Base-by-base conservation (phyloP, 75 land plant species). In the Picea glauca region DNA sequence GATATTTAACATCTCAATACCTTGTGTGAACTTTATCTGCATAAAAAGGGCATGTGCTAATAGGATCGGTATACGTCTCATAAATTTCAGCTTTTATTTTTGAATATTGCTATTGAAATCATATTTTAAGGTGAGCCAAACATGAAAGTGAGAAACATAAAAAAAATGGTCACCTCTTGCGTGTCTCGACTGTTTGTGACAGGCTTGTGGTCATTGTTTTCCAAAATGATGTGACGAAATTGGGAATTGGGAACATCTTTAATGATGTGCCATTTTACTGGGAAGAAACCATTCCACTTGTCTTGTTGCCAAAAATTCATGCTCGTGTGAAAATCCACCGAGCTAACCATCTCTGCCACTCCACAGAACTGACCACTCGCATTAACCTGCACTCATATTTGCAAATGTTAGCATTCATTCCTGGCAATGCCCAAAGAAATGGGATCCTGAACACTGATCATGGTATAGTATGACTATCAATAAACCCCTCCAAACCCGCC, bases 311-410 rank as follows among this genome's bases (percentile, higher is more conserved):
- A 90, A 58, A 90, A 90, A 18, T 81, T 85, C 92, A 90, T 88
- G 18, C 58, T 88, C 76, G 79, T 90, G 67, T 60, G 82, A 78
- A 83, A 90, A 82, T 90, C 84, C 18, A 90, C 92, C 30, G 66
- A 58, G 17, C 90, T 88, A 62, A 61, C 76, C 92, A 90, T 90
- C 75, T 90, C 92, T 33, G 92, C 92, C 5, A 90, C 88, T 23
- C 92, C 92, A 80, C 92, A 90, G 50, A 90, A 90, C 76, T 90
- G 92, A 62, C 92, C 90, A 80, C 92, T 90, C 46, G 90, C 92
- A 90, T 90, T 90, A 3, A 90, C 92, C 91, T 90, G 80, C 46
- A 30, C 32, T 23, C 35, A 33, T 18, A 66, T 63, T 14, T 43
- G 2, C 30, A 46, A 43, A 74, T 13, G 7, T 74, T 43, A 43